A percentile compares a stretch with the other conserved stretches of the same genome.
These are phyloP conservation scores for Melocanna baccifera DNA, from an alignment of 176 grass and related monocot genomes.

Conservation along the genomic window DNA sequence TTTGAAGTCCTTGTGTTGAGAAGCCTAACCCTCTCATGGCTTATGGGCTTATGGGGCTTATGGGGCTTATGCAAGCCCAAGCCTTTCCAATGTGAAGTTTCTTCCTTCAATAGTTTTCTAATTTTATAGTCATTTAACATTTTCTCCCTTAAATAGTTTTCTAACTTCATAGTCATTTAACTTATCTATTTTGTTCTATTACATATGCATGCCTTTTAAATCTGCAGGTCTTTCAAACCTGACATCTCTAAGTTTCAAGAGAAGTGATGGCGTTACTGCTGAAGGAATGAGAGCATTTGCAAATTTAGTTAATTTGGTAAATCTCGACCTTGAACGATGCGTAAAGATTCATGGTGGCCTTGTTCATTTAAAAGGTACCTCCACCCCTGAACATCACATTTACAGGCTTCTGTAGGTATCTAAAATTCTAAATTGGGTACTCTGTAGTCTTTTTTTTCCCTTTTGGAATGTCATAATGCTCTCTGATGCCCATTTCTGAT, in stretches of 20 bases:
- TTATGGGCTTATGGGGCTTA: conserved; percentile 10
- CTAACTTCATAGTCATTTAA: neutral
- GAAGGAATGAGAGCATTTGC: conserved; percentile 69
- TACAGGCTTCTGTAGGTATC: neutral
- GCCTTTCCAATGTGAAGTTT: neutral
- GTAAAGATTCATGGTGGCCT: conserved; percentile 74
- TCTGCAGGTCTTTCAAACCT: conserved; percentile 72
- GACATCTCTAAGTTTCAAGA: conserved; percentile 82
- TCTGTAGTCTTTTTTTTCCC: neutral
- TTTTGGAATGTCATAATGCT: neutral
- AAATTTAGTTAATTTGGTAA: conserved; percentile 79
- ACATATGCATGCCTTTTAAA: conserved; percentile 11
- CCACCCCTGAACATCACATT: neutral
- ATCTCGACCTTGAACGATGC: conserved; percentile 85
- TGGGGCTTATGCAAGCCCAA: neutral
- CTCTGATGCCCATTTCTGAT: neutral
- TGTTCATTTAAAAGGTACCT: conserved; percentile 79
- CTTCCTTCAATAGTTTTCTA: neutral
- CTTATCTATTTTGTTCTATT: neutral
- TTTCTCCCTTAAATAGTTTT: neutral
- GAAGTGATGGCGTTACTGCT: conserved; percentile 60
- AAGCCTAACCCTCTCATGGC: neutral
- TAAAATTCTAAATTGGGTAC: neutral
- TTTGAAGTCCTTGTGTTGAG: neutral
- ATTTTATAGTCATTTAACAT: neutral